Evolutionary conservation across 805 yeast genomes (phyloP).

Genomic region (Metschnikowia proteae): DNA sequence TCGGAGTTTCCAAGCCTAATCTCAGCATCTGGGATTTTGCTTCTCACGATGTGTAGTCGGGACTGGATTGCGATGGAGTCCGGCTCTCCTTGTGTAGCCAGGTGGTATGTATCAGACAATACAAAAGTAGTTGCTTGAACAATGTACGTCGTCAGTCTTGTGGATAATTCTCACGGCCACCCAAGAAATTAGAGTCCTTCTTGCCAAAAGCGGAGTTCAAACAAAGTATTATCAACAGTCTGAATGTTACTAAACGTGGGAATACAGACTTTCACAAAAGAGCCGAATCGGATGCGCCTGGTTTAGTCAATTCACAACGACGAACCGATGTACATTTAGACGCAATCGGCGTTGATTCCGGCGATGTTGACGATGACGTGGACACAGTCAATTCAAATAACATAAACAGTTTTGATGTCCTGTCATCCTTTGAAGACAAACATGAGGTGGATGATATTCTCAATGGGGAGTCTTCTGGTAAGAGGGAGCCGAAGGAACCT

Average conservation of each 20-base stretch:
- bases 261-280: background rate
- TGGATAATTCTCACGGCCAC: too few relatives aligned
- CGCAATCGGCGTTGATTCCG: background rate
- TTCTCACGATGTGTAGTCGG: too few relatives aligned
- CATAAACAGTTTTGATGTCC: slow-evolving; percentile 7
- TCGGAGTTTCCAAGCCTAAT: too few relatives aligned
- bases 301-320: background rate
- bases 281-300: background rate
- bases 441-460: slow-evolving; percentile 1
- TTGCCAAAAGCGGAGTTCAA: background rate
- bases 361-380: background rate
- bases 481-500: slow-evolving; percentile 24
- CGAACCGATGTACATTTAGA: background rate
- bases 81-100: too few relatives aligned
- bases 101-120: too few relatives aligned
- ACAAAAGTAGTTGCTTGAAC: too few relatives aligned
- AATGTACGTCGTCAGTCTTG: too few relatives aligned
- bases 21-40: too few relatives aligned
- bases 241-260: background rate
- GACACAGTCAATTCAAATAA: slow-evolving; percentile 4
- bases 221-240: background rate
- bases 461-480: background rate
- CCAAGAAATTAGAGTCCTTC: too few relatives aligned
- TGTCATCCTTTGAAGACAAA: slow-evolving; percentile 27
- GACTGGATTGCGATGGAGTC: too few relatives aligned